These are phyloP conservation scores for Codiaeum variegatum DNA, from an alignment of 441 rosid genomes.

Conservation along the genomic window DNA sequence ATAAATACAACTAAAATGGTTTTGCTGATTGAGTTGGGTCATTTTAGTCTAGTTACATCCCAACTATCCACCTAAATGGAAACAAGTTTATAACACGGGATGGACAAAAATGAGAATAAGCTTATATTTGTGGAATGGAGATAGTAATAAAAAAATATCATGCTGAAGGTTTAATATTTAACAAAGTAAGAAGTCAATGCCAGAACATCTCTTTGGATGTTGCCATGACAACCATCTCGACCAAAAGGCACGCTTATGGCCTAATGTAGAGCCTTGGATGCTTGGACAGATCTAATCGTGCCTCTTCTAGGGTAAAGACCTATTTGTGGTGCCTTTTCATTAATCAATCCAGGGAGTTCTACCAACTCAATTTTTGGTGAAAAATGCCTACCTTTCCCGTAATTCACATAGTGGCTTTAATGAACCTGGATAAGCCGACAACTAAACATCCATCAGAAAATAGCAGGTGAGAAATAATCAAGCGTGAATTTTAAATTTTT, in stretches of 20 bases:
- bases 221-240: background rate
- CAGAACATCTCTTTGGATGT: background rate
- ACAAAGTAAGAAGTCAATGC: background rate
- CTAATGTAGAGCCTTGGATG: background rate
- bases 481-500: background rate
- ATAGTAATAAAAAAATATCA: background rate
- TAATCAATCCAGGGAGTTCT: background rate
- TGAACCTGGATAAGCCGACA: background rate
- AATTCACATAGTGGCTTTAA: background rate
- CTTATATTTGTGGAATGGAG: too few species aligned
- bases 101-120: too few species aligned
- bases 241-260: background rate
- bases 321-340: background rate
- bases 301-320: background rate
- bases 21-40: too few species aligned
- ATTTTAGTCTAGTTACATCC: too few species aligned
- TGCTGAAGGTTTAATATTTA: background rate
- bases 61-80: too few species aligned
- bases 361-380: background rate
- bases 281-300: background rate
- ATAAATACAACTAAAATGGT: too few species aligned
- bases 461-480: background rate
- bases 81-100: too few species aligned
- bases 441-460: background rate
- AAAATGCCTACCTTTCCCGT: background rate